Evolutionary conservation across 2,329 filamentous ascomycete species (phyloP).

Genomic region (Akanthomyces uredinophilus): DNA sequence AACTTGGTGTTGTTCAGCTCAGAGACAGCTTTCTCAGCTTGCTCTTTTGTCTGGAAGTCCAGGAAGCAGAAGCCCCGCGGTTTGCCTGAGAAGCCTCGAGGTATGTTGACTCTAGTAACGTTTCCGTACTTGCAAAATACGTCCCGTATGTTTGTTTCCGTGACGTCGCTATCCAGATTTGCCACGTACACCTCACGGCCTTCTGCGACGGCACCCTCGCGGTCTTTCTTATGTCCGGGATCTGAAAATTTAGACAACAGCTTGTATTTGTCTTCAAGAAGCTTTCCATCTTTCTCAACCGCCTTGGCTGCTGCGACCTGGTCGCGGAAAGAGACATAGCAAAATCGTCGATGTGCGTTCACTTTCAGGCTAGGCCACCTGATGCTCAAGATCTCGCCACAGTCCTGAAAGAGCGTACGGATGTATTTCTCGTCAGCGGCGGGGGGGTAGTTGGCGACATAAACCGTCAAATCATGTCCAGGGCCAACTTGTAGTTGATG

Average conservation of each 20-base stretch:
- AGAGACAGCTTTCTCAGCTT: slow-evolving; percentile 60
- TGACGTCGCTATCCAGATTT: slow-evolving; percentile 57
- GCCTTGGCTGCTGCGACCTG: slow-evolving; percentile 64
- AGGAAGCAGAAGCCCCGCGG: slow-evolving; percentile 78
- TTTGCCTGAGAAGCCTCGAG: slow-evolving; percentile 61
- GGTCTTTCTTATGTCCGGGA: slow-evolving; percentile 69
- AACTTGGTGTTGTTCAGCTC: slow-evolving; percentile 68
- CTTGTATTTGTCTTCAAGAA: slow-evolving; percentile 62
- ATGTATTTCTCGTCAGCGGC: slow-evolving; percentile 67
- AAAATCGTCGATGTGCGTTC: slow-evolving; percentile 86
- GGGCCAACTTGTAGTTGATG: slow-evolving; percentile 68
- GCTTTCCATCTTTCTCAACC: slow-evolving; percentile 64
- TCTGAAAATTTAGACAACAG: slow-evolving; percentile 81
- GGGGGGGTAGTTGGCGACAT: slow-evolving; percentile 84
- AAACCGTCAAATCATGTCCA: slow-evolving; percentile 76
- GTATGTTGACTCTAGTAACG: slow-evolving; percentile 67
- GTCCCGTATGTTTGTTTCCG: slow-evolving; percentile 63
- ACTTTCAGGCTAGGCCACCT: slow-evolving; percentile 88
- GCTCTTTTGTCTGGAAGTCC: slow-evolving; percentile 65
- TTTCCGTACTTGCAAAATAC: slow-evolving; percentile 72
- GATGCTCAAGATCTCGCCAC: slow-evolving; percentile 77
- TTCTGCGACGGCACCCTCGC: slow-evolving; percentile 77
- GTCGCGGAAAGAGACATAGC: slow-evolving; percentile 85
- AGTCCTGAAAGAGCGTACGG: slow-evolving; percentile 62
- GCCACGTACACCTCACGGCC: slow-evolving; percentile 79